phyloP scores from a whole-genome alignment of 176 grass and related monocot genomes.

The Avena eriantha region DNA sequence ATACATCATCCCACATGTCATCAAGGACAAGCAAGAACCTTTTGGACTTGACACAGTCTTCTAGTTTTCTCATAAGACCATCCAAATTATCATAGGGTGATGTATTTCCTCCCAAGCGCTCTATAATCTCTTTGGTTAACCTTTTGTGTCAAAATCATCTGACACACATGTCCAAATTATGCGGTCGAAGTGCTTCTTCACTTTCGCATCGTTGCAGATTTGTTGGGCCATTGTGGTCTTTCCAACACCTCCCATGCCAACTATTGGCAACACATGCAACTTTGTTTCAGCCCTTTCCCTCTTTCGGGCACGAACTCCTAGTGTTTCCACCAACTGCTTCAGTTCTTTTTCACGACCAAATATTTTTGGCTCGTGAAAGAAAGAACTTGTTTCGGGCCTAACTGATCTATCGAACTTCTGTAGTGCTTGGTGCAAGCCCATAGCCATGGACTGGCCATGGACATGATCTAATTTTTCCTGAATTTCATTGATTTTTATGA shows the following conservation, averaged over 20 bases:
- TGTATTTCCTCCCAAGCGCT: too few species aligned
- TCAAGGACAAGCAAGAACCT: too few species aligned
- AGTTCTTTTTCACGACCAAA: not conserved
- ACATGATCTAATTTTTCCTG: not conserved
- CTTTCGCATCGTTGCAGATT: too few species aligned
- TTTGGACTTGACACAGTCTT: too few species aligned
- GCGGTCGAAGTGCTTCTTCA: too few species aligned
- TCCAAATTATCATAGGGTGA: too few species aligned
- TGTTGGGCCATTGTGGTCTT: too few species aligned
- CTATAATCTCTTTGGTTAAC: too few species aligned
- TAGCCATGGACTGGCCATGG: not conserved
- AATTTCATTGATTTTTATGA: not conserved
- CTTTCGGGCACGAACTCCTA: not conserved
- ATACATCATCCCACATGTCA: too few species aligned
- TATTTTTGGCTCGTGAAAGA: not conserved
- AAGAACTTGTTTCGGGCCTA: not conserved
- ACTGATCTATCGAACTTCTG: not conserved
- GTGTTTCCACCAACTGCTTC: not conserved
- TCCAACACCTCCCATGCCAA: not conserved
- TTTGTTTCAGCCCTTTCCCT: not conserved
- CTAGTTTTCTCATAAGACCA: too few species aligned
- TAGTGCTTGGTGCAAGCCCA: not conserved
- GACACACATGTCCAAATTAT: too few species aligned
- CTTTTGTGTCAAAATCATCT: too few species aligned
- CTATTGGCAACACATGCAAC: conserved; percentile 10